phyloP scores from a whole-genome alignment of 2,329 filamentous ascomycete genomes.

The Epichloe scottii region DNA sequence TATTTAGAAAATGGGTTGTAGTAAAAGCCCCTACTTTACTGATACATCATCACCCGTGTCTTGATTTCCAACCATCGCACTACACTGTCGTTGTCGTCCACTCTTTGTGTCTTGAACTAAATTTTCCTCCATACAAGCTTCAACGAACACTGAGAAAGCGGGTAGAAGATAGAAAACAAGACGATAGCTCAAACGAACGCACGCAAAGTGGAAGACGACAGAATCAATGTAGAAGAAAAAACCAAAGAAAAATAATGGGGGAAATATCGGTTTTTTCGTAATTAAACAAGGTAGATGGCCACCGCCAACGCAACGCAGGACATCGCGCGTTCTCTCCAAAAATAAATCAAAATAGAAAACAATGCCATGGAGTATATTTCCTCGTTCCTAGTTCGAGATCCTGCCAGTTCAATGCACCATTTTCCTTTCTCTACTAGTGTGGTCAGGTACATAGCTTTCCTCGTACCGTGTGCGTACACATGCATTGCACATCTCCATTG shows the following conservation, averaged over 20 bases:
- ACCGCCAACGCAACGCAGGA: conserved; percentile 20
- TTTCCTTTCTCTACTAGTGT: neutral
- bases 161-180: neutral
- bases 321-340: conserved; percentile 9
- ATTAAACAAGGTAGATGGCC: conserved; percentile 42
- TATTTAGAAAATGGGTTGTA: too few species aligned
- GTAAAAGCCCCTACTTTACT: neutral
- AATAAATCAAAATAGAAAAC: neutral
- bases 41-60: neutral
- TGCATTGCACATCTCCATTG: neutral
- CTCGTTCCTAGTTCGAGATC: neutral
- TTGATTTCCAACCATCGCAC: neutral
- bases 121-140: neutral
- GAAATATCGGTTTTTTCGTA: conserved; percentile 24
- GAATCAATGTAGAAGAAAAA: neutral
- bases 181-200: neutral
- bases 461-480: neutral
- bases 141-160: conserved; percentile 4
- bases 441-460: conserved; percentile 1
- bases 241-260: conserved; percentile 4
- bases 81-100: neutral
- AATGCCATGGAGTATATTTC: conserved; percentile 17
- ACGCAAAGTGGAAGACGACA: neutral
- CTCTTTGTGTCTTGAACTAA: neutral
- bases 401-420: neutral